Evolutionary conservation across 192 early-diverging fungal genomes (phyloP), one percentile per base, ranked within the genome.

Genomic region (Geranomyces variabilis): DNA sequence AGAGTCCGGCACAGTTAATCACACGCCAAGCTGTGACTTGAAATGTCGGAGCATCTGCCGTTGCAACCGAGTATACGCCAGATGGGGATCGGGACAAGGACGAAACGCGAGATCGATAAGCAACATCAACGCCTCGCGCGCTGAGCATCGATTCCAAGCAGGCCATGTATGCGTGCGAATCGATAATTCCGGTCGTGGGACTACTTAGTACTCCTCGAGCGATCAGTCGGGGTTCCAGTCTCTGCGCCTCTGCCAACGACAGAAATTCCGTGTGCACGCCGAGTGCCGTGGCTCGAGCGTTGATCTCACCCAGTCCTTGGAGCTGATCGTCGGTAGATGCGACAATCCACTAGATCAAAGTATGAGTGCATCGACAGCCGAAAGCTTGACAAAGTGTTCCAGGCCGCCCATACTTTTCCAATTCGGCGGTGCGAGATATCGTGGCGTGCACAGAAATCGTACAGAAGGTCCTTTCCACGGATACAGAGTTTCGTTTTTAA

Each of bases 101-200:
- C 12, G 45, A 43, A 29, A 77, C 75, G 26, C 12, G 12, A 13
- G 70, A 63, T 17, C 48, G 51, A 31, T 68, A 73, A 6, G 30
- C 56, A 21, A 67, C 26, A 34, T 63, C 61, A 34, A 30, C 56
- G 14, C 75, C 75, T 3, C 45, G 64, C 21, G 48, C 21, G 21
- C n/a, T 14, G 17, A 71, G 17, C 48, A n/a, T 17, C 13, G 15
- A n/a, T 59, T 86, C 84, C 60, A 95, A 66, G 21, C 80, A 79
- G 12, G 78, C 75, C 92, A 94, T 91, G 26, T 87, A 70, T 3
- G 70, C 80, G 68, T 93, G 91, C 10, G 89, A 87, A 70, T 94
- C 94, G 1, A 96, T 60, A 65, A 96, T 96, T 15, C 93, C 94
- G 0, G 94, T 92, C 6, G 91, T 83, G 0, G 89, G 83, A 26